Base-by-base conservation (phyloP, 1,284 basidiomycete species). In the Malassezia caprae region DNA sequence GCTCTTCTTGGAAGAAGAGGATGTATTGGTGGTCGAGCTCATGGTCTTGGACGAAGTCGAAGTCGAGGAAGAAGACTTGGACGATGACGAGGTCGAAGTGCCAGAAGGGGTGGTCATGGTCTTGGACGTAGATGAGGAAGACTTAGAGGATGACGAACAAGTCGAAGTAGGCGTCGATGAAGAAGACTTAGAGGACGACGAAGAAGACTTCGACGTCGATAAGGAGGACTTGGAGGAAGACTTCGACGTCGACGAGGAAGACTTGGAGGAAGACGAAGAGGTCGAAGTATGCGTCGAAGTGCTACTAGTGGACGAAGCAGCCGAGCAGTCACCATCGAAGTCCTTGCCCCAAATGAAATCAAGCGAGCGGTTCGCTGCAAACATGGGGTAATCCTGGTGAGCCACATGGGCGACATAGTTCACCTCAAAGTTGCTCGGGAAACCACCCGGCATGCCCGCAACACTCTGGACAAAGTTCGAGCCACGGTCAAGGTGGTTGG, bases 321-420 rank as follows among this genome's bases (percentile, higher is more conserved):
- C 41, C 5, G 41, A 43, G 13, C 24, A 27, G n/a, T 24, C 27
- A 11, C 8, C 17, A 24, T 52, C 23, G 17, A 21, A 23, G 34
- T 46, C 34, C 8, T 27, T 21, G 1, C 51, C 51, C 24, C 69
- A 71, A 32, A 69, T 35, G 19, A 52, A 50, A 13, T 61, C 55
- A 23, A 70, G 50, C 41, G 59, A 59, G 37, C 50, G 53, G 52
- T 64, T 64, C 48, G 57, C 57, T 12, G 56, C 51, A 32, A 68
- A 39, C 68, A 72, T 69, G 21, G 68, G 46, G 46, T 70, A 72
- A 49, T 72, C 70, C 44, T 59, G 57, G 51, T 73, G 69, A 21
- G 64, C 62, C 12, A 63, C 61, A 43, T 60, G 59, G 19, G 68
- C 60, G 41, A 70, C 61, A 43, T 64, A 67, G 45, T 62, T 59